A percentile compares a stretch with the other conserved stretches of the same genome.
These are phyloP conservation scores for Backusella luteola DNA, from an alignment of 192 early-diverging fungal species.

Conservation along the genomic window DNA sequence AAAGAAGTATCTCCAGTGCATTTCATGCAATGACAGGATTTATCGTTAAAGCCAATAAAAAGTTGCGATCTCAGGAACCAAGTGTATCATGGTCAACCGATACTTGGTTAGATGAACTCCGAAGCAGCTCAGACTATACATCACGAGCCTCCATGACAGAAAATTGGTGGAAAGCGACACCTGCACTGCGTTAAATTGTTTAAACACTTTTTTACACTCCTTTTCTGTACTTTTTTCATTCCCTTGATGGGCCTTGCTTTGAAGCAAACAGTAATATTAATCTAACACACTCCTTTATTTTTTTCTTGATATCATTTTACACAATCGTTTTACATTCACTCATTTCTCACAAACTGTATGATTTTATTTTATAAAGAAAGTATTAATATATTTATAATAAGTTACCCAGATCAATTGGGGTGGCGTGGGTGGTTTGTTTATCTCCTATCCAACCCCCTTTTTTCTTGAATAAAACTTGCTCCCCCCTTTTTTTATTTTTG, in stretches of 20 bases:
- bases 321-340: neutral
- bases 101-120: neutral
- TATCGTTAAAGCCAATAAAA: neutral
- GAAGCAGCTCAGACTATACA: neutral
- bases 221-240: neutral
- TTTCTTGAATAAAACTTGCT: neutral
- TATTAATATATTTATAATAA: neutral
- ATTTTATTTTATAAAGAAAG: neutral
- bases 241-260: neutral
- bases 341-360: neutral
- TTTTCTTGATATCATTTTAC: neutral
- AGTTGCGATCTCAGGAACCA: neutral
- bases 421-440: neutral
- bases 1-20: neutral
- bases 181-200: neutral
- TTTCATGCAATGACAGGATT: conserved; percentile 10
- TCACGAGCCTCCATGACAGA: conserved; percentile 1
- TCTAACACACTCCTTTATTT: neutral
- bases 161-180: neutral
- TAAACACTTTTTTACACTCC: neutral
- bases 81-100: neutral
- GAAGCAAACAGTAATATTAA: neutral
- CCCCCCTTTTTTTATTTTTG: neutral
- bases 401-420: neutral
- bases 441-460: neutral